A percentile compares a stretch with the other conserved stretches of the same genome.
These are phyloP conservation scores for Crithidia expoeki DNA, from an alignment of 208 protist species.

Conservation along the genomic window DNA sequence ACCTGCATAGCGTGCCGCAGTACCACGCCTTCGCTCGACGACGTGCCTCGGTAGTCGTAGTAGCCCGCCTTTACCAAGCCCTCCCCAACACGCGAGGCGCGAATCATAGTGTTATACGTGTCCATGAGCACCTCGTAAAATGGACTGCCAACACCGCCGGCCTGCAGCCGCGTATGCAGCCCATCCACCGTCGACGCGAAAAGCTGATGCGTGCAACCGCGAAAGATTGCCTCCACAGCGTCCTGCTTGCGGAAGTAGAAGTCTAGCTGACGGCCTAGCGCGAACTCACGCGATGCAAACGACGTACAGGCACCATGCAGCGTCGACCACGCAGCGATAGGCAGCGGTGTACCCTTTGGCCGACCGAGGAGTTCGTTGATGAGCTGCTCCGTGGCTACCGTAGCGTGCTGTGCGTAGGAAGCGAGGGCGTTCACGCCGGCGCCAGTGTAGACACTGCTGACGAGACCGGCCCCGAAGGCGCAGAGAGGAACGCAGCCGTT, in stretches of 20 bases:
- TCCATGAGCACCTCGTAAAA: slow-evolving; percentile 91
- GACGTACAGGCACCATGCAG: slow-evolving; percentile 66
- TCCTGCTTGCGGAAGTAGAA: slow-evolving; percentile 78
- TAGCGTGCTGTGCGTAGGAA: slow-evolving; percentile 78
- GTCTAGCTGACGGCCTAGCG: slow-evolving; percentile 73
- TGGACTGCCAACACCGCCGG: slow-evolving; percentile 36
- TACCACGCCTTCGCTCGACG: slow-evolving; percentile 24
- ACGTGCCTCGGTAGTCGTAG: slow-evolving; percentile 52
- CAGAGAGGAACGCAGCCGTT: slow-evolving; percentile 80
- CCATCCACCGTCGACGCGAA: slow-evolving; percentile 61
- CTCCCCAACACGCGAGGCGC: slow-evolving; percentile 66
- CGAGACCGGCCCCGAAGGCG: slow-evolving; percentile 82
- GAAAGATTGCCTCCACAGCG: slow-evolving; percentile 63
- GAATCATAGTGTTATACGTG: slow-evolving; percentile 75
- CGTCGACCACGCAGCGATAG: slow-evolving; percentile 43
- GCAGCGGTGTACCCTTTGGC: slow-evolving; percentile 53
- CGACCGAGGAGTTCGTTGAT: slow-evolving; percentile 36
- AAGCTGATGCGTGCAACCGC: slow-evolving; percentile 23
- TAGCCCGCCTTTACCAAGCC: slow-evolving; percentile 71
- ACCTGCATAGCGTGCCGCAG: slow-evolving; percentile 56
- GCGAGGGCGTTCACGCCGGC: slow-evolving; percentile 55
- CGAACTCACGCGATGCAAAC: slow-evolving; percentile 76
- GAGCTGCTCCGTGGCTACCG: slow-evolving; percentile 53
- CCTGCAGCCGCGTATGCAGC: slow-evolving; percentile 59
- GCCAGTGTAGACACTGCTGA: slow-evolving; percentile 79